These are phyloP conservation scores for Vaccinium corymbosum DNA, from an alignment of 148 eudicot genomes.

Conservation along the genomic window DNA sequence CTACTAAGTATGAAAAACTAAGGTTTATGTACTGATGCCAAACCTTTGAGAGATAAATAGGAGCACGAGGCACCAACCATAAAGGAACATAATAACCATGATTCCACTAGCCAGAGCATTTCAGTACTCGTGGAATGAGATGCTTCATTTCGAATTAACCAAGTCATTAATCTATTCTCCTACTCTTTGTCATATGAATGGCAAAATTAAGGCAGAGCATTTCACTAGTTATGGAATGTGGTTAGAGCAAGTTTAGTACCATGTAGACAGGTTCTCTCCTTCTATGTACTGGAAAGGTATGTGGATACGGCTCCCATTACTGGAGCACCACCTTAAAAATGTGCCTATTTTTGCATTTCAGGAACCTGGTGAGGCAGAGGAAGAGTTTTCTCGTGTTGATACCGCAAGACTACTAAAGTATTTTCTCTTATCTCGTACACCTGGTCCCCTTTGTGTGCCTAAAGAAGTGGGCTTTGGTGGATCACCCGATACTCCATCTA, in stretches of 20 bases:
- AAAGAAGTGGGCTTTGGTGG: conserved; percentile 40
- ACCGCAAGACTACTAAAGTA: conserved; percentile 25
- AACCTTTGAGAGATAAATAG: not conserved
- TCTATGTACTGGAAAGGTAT: not conserved
- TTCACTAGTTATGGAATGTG: not conserved
- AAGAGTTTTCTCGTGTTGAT: not conserved
- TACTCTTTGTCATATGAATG: not conserved
- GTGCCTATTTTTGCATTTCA: conserved; percentile 15
- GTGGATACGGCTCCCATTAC: not conserved
- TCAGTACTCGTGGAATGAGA: not conserved
- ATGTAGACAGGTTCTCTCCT: not conserved
- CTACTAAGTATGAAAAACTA: not conserved
- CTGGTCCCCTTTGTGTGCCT: conserved; percentile 49
- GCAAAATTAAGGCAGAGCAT: not conserved
- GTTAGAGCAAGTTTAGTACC: not conserved
- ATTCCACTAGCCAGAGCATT: not conserved
- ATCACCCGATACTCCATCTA: conserved; percentile 21
- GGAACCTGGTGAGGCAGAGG: conserved; percentile 46
- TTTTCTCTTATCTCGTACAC: conserved; percentile 31
- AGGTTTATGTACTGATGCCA: not conserved
- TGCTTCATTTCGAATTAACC: not conserved
- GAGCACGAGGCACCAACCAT: too few relatives aligned
- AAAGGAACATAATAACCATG: not conserved
- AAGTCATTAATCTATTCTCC: not conserved
- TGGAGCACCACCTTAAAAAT: not conserved